Percentiles rank a stretch among this genome's conserved stretches.
phyloP scores from a whole-genome alignment of 768 basidiomycete genomes.

The Boletus rubroflammeus region DNA sequence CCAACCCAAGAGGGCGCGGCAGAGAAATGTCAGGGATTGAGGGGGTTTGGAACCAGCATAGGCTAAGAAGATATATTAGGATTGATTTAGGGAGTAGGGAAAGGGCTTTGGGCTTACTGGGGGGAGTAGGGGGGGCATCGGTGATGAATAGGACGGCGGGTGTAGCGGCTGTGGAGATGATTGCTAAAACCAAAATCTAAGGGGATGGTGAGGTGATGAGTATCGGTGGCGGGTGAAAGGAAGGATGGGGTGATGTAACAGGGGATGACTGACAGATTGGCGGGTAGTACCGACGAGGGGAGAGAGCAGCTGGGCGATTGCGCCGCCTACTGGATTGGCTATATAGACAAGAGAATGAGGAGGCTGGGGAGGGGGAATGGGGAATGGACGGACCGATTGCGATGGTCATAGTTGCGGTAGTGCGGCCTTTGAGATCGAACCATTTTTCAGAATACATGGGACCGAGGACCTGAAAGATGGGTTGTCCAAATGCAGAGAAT shows the following conservation, averaged over 20 bases:
- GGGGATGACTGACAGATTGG: constrained; percentile 50
- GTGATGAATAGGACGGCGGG: constrained; percentile 60
- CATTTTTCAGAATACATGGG: constrained; percentile 81
- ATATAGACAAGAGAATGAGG: background rate
- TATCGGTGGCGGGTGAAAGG: background rate
- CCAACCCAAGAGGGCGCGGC: constrained; percentile 50
- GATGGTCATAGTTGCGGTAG: constrained; percentile 70
- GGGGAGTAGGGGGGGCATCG: constrained; percentile 67
- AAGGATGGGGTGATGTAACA: background rate
- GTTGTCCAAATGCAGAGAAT: constrained; percentile 61
- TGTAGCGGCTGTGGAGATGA: constrained; percentile 59
- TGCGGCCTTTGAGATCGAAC: constrained; percentile 75
- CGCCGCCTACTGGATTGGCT: constrained; percentile 76
- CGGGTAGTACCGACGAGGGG: constrained; percentile 54
- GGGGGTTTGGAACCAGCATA: constrained; percentile 64
- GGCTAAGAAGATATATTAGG: constrained; percentile 38
- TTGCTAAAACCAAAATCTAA: constrained; percentile 67
- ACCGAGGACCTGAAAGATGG: constrained; percentile 72
- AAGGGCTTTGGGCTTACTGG: constrained; percentile 47
- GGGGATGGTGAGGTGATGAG: background rate
- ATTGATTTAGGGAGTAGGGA: background rate
- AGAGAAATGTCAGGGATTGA: constrained; percentile 50
- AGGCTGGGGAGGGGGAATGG: background rate
- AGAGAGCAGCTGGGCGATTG: constrained; percentile 69
- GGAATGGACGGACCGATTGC: constrained; percentile 36